Conservation (phyloP, 768 basidiomycete species). For the Rhodotorula diobovata region DNA sequence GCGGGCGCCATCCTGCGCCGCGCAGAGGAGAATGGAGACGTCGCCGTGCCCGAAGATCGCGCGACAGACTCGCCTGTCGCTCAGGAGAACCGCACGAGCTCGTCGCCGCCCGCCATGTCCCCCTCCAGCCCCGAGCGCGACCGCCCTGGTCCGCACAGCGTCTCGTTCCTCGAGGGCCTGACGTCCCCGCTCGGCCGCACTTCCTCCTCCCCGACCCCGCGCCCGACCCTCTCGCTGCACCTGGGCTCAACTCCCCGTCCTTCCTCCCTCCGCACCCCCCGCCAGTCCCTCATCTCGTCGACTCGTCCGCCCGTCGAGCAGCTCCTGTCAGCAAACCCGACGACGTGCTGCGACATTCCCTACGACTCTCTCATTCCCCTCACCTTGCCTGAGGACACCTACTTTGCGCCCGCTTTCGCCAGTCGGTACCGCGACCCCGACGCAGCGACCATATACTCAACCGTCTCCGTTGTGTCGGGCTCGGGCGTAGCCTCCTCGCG, state of each 20-base stretch:
- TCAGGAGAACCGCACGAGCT: neutral
- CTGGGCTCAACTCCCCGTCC: slow-evolving; percentile 16
- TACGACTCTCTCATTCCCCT: slow-evolving; percentile 48
- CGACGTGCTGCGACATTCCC: slow-evolving; percentile 38
- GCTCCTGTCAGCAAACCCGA: slow-evolving; percentile 1
- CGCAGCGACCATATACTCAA: slow-evolving; percentile 36
- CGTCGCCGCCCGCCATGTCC: neutral
- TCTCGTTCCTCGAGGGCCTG: slow-evolving; percentile 33
- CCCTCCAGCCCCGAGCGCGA: slow-evolving; percentile 11
- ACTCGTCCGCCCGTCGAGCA: slow-evolving; percentile 18
- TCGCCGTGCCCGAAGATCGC: neutral
- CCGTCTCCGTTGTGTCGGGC: slow-evolving; percentile 23
- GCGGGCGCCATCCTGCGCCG: neutral
- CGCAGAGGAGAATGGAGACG: slow-evolving; percentile 4
- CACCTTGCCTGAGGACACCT: slow-evolving; percentile 39
- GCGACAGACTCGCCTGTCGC: neutral
- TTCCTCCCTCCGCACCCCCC: slow-evolving; percentile 27
- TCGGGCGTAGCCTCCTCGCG: slow-evolving; percentile 3
- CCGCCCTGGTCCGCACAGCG: slow-evolving; percentile 1
- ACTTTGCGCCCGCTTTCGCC: slow-evolving; percentile 34
- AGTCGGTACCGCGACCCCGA: slow-evolving; percentile 33
- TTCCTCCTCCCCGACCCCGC: slow-evolving; percentile 12
- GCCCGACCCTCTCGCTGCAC: neutral
- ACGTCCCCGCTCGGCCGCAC: slow-evolving; percentile 26
- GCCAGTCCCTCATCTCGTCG: slow-evolving; percentile 9